Conservation (phyloP, 148 eudicot genomes). For the Vaccinium darrowii region DNA sequence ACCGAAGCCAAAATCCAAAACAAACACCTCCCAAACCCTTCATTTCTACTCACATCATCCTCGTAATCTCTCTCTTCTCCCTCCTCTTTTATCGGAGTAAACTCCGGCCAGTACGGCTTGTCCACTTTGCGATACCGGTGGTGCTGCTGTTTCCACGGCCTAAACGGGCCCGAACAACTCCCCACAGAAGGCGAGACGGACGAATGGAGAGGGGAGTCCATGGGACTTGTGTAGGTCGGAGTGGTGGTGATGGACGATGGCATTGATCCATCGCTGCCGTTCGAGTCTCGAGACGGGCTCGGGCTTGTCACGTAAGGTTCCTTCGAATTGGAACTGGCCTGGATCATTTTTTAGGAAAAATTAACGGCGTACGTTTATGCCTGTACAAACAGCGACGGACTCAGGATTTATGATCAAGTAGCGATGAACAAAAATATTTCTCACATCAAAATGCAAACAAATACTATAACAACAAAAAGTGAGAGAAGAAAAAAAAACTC, state of each 20-base stretch:
- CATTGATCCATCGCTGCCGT: constrained; percentile 82
- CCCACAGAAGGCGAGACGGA: constrained; percentile 31
- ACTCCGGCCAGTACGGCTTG: constrained; percentile 23
- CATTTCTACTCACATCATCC: constrained; percentile 43
- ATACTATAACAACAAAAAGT: too few species aligned
- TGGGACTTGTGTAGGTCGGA: constrained; percentile 56
- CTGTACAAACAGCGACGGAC: not conserved
- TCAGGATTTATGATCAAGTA: not conserved
- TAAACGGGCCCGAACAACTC: constrained; percentile 39
- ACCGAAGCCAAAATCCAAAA: constrained; percentile 27
- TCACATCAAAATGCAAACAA: not conserved
- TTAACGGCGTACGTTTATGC: not conserved
- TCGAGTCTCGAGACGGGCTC: constrained; percentile 88
- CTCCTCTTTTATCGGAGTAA: not conserved
- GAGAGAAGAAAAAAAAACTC: too few species aligned
- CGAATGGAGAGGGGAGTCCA: constrained; percentile 35
- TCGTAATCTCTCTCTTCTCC: not conserved
- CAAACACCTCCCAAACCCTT: constrained; percentile 26
- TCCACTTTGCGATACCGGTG: constrained; percentile 23
- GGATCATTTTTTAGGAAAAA: not conserved
- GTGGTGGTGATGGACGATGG: constrained; percentile 43
- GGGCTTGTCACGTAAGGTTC: constrained; percentile 56
- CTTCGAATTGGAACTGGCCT: constrained; percentile 15
- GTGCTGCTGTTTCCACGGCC: constrained; percentile 30
- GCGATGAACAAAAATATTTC: not conserved